Conservation (phyloP, 495 filamentous ascomycete species). For the Penicillium egyptiacum region DNA sequence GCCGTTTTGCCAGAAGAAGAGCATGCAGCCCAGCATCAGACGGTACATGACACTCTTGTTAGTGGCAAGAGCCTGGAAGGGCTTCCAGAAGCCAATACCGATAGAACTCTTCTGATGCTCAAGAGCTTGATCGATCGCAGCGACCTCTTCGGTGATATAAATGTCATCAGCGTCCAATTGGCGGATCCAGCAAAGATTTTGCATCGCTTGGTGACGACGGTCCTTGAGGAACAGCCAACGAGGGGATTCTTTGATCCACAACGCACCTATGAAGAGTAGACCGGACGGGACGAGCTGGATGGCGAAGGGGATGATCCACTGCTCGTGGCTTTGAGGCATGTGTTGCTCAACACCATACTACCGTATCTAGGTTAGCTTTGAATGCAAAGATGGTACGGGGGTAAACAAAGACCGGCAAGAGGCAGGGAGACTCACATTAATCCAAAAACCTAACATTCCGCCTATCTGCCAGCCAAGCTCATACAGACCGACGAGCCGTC, state of each 20-base stretch:
- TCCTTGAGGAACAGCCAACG: conserved; percentile 55
- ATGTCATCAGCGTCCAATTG: conserved; percentile 57
- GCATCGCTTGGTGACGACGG: conserved; percentile 53
- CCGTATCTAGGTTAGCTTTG: conserved; percentile 15
- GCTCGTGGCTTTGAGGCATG: conserved; percentile 35
- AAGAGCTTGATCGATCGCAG: conserved; percentile 58
- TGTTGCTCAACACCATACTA: conserved; percentile 42
- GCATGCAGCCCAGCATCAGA: conserved; percentile 64
- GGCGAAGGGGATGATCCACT: conserved; percentile 58
- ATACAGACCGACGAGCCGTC: conserved; percentile 73
- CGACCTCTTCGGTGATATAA: conserved; percentile 67
- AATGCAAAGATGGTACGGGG: neutral
- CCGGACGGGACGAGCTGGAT: conserved; percentile 55
- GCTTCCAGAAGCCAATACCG: conserved; percentile 66
- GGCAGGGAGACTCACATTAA: conserved; percentile 49
- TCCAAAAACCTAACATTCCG: conserved; percentile 72
- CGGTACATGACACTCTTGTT: conserved; percentile 55
- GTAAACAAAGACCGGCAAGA: neutral
- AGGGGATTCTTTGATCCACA: conserved; percentile 55
- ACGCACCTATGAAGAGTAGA: conserved; percentile 46
- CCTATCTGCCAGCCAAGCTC: conserved; percentile 74
- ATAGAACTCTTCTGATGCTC: conserved; percentile 56
- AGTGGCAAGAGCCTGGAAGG: conserved; percentile 56
- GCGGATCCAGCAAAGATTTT: conserved; percentile 64
- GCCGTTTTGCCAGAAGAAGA: conserved; percentile 68